A percentile compares a stretch with the other conserved stretches of the same genome.
Conservation (phyloP, 352 stramenopile genomes). For the Globisporangium nodosum region DNA sequence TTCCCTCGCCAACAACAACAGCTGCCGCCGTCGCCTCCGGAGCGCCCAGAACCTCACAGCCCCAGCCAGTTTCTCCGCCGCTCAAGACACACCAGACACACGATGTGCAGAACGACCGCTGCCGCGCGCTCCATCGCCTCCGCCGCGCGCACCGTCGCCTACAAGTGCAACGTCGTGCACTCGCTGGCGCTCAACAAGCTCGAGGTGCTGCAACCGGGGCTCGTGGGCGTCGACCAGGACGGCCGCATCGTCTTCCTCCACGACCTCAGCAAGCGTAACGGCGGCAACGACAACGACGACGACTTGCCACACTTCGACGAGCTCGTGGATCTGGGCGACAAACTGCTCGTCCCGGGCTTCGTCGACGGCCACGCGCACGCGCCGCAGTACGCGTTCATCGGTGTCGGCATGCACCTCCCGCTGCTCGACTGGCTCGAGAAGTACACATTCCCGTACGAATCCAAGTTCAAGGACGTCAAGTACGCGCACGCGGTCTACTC, state of each 20-base stretch:
- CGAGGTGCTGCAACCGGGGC: constrained; percentile 53
- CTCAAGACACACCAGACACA: neutral
- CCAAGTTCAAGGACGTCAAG: constrained; percentile 54
- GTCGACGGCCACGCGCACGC: constrained; percentile 93
- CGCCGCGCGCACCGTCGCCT: constrained; percentile 38
- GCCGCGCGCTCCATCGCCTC: constrained; percentile 30
- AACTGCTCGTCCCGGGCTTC: constrained; percentile 90
- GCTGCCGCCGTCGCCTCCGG: too few relatives aligned
- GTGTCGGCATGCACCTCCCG: constrained; percentile 91
- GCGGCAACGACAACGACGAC: neutral
- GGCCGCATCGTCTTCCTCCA: constrained; percentile 46
- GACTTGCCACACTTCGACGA: constrained; percentile 26
- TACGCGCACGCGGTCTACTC: constrained; percentile 85
- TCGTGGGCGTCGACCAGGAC: constrained; percentile 48
- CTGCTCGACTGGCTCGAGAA: constrained; percentile 92
- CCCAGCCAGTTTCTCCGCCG: too few relatives aligned
- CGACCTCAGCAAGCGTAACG: constrained; percentile 24
- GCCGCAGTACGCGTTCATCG: constrained; percentile 91
- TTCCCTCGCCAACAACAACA: constrained; percentile 7
- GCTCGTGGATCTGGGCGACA: constrained; percentile 62
- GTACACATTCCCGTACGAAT: constrained; percentile 93
- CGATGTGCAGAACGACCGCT: constrained; percentile 10
- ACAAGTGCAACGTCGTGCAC: constrained; percentile 77
- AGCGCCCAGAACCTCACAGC: neutral
- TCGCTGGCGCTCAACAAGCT: constrained; percentile 51